phyloP scores from a whole-genome alignment of 2,329 filamentous ascomycete genomes.

The Didymella lethalis region DNA sequence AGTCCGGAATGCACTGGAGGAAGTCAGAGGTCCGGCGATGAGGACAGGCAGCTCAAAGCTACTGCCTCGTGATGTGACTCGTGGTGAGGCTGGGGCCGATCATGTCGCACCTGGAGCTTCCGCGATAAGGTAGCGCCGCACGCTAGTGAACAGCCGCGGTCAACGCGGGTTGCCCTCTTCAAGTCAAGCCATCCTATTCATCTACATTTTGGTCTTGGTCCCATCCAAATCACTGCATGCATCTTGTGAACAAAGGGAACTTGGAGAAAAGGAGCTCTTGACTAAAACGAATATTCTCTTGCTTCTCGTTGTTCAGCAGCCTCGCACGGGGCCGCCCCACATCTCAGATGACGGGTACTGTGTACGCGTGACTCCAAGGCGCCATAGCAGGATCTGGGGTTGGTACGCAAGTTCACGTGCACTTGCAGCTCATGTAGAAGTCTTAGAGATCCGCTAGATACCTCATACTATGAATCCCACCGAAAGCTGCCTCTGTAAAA shows the following conservation, averaged over 20 bases:
- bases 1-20: neutral
- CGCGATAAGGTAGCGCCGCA: constrained; percentile 33
- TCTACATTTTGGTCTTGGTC: neutral
- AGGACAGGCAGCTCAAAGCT: constrained; percentile 35
- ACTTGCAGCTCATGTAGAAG: neutral
- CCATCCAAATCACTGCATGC: neutral
- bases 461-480: neutral
- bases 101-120: constrained; percentile 29
- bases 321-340: neutral
- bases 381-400: neutral
- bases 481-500: neutral
- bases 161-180: neutral
- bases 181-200: constrained; percentile 2
- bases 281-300: neutral
- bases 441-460: neutral
- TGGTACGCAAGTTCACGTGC: neutral
- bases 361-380: constrained; percentile 12
- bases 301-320: neutral
- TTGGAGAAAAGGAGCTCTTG: neutral
- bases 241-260: neutral
- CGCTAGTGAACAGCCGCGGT: constrained; percentile 18
- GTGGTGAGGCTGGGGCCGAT: constrained; percentile 45
- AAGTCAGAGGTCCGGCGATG: neutral
- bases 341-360: constrained; percentile 5
- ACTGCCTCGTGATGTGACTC: constrained; percentile 37